Percentiles rank a stretch among this genome's conserved stretches.
These are phyloP conservation scores for Pythium utonaiense DNA, from an alignment of 352 stramenopile species.

Conservation along the genomic window DNA sequence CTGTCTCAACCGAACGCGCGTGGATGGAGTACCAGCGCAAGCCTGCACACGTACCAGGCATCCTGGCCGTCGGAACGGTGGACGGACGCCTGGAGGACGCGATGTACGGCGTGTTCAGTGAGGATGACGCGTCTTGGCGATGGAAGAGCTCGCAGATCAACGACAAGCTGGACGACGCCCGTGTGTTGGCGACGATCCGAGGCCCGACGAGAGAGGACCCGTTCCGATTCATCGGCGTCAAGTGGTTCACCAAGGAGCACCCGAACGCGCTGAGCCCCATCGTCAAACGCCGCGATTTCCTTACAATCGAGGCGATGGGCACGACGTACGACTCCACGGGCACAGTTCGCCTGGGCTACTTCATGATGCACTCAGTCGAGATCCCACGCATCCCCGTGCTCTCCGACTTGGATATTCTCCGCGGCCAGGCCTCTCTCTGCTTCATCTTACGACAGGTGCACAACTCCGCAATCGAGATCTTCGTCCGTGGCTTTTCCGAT, in stretches of 20 bases:
- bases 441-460: conserved; percentile 34
- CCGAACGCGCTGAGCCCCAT: conserved; percentile 22
- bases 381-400: conserved; percentile 33
- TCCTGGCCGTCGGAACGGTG: conserved; percentile 18
- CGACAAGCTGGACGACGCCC: conserved; percentile 26
- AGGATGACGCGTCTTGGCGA: conserved; percentile 25
- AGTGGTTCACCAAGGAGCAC: conserved; percentile 37
- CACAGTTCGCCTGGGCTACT: conserved; percentile 38
- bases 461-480: conserved; percentile 36
- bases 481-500: conserved; percentile 43
- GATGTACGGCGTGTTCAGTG: conserved; percentile 19
- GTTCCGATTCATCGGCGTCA: conserved; percentile 44
- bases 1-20: conserved; percentile 5
- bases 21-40: conserved; percentile 26
- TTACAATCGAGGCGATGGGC: conserved; percentile 45
- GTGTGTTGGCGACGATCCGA: conserved; percentile 30
- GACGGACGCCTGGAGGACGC: conserved; percentile 25
- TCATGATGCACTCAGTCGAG: conserved; percentile 49
- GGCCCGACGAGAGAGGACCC: conserved; percentile 25
- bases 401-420: conserved; percentile 29
- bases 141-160: conserved; percentile 27
- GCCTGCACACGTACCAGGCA: conserved; percentile 14
- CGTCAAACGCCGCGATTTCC: conserved; percentile 45
- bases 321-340: conserved; percentile 38
- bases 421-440: conserved; percentile 35